These are phyloP conservation scores for Fusarium sp. DNA, from an alignment of 2,329 filamentous ascomycete genomes.

Conservation along the genomic window DNA sequence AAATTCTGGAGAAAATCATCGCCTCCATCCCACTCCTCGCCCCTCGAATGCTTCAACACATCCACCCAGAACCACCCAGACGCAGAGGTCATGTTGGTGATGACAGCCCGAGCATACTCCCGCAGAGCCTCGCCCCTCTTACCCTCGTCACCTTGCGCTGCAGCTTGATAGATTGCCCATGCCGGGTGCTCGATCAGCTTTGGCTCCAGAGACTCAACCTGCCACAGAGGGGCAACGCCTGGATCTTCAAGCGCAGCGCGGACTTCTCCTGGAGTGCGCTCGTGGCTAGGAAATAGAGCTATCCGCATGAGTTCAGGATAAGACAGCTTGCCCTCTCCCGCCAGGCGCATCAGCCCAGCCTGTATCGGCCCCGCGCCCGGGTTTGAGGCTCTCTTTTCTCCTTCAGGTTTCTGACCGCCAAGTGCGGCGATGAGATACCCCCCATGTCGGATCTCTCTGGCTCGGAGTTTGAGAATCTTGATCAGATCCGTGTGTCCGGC, in stretches of 20 bases:
- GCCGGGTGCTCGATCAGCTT: slow-evolving; percentile 14
- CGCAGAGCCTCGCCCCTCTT: not conserved
- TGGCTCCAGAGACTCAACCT: not conserved
- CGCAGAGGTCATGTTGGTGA: not conserved
- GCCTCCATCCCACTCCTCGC: not conserved
- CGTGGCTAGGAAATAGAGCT: slow-evolving; percentile 7
- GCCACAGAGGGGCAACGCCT: not conserved
- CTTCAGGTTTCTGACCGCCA: slow-evolving; percentile 2
- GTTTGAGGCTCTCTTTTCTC: not conserved
- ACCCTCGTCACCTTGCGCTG: accelerated
- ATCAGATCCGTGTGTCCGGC: slow-evolving; percentile 6
- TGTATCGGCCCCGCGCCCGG: not conserved
- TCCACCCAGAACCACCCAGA: slow-evolving; percentile 15
- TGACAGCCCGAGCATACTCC: not conserved
- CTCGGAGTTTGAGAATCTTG: slow-evolving; percentile 3
- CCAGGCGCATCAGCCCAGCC: slow-evolving; percentile 8
- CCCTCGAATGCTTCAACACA: slow-evolving; percentile 4
- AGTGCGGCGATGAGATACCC: slow-evolving; percentile 1
- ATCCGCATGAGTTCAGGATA: slow-evolving; percentile 3
- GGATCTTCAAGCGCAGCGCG: not conserved
- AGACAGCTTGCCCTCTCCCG: not conserved
- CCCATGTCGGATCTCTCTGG: not conserved
- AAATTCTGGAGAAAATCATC: not conserved
- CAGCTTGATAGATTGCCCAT: not conserved
- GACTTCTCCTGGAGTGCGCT: not conserved